phyloP scores from a whole-genome alignment of 1,139 yeast genomes.

The Magnusiomyces fungicola region DNA sequence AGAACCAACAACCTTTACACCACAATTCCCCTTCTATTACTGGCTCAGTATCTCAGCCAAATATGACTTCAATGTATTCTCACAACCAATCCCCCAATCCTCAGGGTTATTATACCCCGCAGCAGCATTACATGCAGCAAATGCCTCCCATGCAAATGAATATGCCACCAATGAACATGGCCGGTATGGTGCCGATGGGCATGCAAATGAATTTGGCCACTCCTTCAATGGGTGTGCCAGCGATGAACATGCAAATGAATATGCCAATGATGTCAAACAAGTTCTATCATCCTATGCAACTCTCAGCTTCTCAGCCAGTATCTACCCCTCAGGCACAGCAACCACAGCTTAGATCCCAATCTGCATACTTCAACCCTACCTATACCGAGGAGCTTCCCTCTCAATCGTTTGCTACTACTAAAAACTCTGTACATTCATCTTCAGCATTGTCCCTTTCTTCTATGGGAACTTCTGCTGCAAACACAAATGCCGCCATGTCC shows the following conservation, averaged over 20 bases:
- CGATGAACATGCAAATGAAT: too few relatives aligned
- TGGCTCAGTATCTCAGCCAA: background rate
- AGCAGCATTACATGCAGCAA: background rate
- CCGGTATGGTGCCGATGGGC: background rate
- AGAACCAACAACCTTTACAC: background rate
- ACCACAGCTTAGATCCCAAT: too few relatives aligned
- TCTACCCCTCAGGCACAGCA: too few relatives aligned
- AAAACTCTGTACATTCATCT: slow-evolving; percentile 4
- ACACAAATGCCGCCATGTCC: too few relatives aligned
- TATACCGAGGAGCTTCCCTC: background rate
- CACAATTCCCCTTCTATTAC: background rate
- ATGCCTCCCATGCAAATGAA: background rate
- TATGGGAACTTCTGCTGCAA: background rate
- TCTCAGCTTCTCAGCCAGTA: too few relatives aligned
- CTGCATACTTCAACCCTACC: background rate
- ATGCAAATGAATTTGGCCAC: background rate
- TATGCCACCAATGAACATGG: background rate
- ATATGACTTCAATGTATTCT: background rate
- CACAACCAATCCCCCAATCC: background rate
- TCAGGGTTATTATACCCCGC: background rate
- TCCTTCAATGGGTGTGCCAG: background rate
- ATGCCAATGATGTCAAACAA: too few relatives aligned
- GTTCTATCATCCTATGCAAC: too few relatives aligned
- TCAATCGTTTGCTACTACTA: slow-evolving; percentile 6
- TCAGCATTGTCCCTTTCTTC: slow-evolving; percentile 13